These are phyloP conservation scores for Xylaria digitata DNA, from an alignment of 2,329 filamentous ascomycete species.

Conservation along the genomic window DNA sequence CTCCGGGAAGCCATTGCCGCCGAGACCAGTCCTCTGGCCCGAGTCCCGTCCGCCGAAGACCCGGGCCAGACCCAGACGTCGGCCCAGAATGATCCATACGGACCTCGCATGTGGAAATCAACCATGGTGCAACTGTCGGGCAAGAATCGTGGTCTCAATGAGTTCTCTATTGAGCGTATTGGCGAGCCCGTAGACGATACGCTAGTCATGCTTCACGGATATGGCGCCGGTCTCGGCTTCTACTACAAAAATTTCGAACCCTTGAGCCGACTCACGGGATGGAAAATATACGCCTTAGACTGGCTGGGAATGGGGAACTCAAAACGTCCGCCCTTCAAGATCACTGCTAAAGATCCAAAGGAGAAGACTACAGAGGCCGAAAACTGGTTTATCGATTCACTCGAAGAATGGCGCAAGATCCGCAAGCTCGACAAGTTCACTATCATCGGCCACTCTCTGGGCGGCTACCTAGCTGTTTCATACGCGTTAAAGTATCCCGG, in stretches of 20 bases:
- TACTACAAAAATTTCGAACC: slow-evolving; percentile 99
- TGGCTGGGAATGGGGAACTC: slow-evolving; percentile 95
- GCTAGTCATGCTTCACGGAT: slow-evolving; percentile 95
- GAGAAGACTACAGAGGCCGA: slow-evolving; percentile 90
- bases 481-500: slow-evolving; percentile 98
- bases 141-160: slow-evolving; percentile 88
- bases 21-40: slow-evolving; percentile 49
- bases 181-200: slow-evolving; percentile 85
- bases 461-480: slow-evolving; percentile 93
- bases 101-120: slow-evolving; percentile 86
- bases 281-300: slow-evolving; percentile 94
- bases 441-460: slow-evolving; percentile 89
- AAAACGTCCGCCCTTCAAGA: slow-evolving; percentile 82
- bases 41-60: slow-evolving; percentile 53
- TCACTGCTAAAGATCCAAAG: slow-evolving; percentile 82
- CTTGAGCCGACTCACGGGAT: slow-evolving; percentile 79
- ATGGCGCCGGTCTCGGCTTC: slow-evolving; percentile 94
- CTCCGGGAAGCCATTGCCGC: slow-evolving; percentile 78
- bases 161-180: slow-evolving; percentile 88
- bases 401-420: slow-evolving; percentile 94
- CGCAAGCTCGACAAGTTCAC: slow-evolving; percentile 94
- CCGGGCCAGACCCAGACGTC: slow-evolving; percentile 58
- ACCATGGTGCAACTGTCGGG: slow-evolving; percentile 86
- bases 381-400: slow-evolving; percentile 92
- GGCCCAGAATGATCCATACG: slow-evolving; percentile 77